Evolutionary conservation across 768 basidiomycete genomes (phyloP).

Genomic region (Russula griseocarnosa): DNA sequence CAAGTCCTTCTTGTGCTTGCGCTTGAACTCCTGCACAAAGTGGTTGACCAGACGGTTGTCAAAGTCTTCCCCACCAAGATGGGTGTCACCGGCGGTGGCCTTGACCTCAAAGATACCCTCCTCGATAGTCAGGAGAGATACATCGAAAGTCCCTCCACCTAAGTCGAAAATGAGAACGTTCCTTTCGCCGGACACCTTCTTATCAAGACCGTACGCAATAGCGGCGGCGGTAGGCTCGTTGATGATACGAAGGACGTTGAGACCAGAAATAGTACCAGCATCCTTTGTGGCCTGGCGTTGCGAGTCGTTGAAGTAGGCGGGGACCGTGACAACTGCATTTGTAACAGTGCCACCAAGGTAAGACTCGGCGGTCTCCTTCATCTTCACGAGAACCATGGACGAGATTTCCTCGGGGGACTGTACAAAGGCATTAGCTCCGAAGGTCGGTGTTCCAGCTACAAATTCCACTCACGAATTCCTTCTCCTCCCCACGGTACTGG

Average conservation of each 20-base stretch:
- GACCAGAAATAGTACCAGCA: slow-evolving; percentile 88
- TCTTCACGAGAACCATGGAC: slow-evolving; percentile 94
- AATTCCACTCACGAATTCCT: slow-evolving; percentile 72
- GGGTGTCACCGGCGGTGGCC: slow-evolving; percentile 97
- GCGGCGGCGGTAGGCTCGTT: slow-evolving; percentile 99
- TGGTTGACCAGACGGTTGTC: slow-evolving; percentile 97
- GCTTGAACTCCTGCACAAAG: slow-evolving; percentile 95
- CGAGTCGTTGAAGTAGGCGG: slow-evolving; percentile 99
- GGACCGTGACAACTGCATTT: slow-evolving; percentile 95
- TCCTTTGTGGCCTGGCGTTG: slow-evolving; percentile 99
- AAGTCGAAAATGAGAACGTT: slow-evolving; percentile 99
- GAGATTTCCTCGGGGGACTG: slow-evolving; percentile 96
- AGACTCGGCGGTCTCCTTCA: slow-evolving; percentile 98
- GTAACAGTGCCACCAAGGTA: slow-evolving; percentile 81
- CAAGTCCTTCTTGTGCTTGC: slow-evolving; percentile 95
- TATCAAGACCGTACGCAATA: slow-evolving; percentile 97
- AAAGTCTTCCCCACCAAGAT: slow-evolving; percentile 97
- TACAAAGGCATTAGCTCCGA: slow-evolving; percentile 30
- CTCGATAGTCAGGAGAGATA: slow-evolving; percentile 92
- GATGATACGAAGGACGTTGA: slow-evolving; percentile 97
- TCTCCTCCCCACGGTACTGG: slow-evolving; percentile 88
- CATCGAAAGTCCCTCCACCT: slow-evolving; percentile 98
- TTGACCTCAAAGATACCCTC: slow-evolving; percentile 98
- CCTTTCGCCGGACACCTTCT: slow-evolving; percentile 83
- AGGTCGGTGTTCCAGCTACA: neutral